Conservation (phyloP, 2,329 filamentous ascomycete genomes). For the Sarocladium kiliense region DNA sequence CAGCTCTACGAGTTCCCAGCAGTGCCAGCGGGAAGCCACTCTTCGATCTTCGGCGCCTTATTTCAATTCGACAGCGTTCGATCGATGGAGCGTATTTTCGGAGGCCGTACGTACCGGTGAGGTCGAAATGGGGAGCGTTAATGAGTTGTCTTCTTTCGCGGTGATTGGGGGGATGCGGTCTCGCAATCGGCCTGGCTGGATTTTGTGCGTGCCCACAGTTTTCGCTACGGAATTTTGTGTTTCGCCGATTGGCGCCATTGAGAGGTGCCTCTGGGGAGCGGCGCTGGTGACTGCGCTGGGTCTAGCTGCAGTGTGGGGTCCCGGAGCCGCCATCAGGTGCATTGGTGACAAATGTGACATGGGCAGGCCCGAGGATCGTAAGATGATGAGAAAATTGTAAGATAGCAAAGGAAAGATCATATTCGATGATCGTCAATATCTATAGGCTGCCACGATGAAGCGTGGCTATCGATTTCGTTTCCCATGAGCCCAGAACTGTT, state of each 20-base stretch:
- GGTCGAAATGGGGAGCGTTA: constrained; percentile 21
- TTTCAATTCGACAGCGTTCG: constrained; percentile 5
- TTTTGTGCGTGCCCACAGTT: constrained; percentile 44
- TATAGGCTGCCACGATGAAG: too few species aligned
- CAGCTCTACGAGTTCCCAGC: constrained; percentile 10
- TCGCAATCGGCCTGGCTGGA: constrained; percentile 15
- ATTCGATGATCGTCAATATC: too few species aligned
- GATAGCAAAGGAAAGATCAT: too few species aligned
- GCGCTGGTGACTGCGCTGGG: constrained; percentile 1
- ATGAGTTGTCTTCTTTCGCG: constrained; percentile 14
- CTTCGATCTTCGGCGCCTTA: not conserved
- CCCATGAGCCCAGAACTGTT: too few species aligned
- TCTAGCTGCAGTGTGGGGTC: constrained; percentile 6
- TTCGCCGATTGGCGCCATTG: constrained; percentile 21
- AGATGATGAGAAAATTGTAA: too few species aligned
- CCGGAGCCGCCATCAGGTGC: not conserved
- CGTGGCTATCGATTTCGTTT: too few species aligned
- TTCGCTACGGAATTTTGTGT: constrained; percentile 34
- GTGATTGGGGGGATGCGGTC: constrained; percentile 7
- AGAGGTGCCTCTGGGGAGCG: not conserved
- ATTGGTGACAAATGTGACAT: constrained; percentile 1
- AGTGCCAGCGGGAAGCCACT: not conserved
- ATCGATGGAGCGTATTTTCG: not conserved
- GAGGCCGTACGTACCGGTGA: constrained; percentile 7
- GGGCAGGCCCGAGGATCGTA: too few species aligned